Base-by-base conservation (phyloP, 805 yeast genomes). In the Helenozyma rhizophorensis region DNA sequence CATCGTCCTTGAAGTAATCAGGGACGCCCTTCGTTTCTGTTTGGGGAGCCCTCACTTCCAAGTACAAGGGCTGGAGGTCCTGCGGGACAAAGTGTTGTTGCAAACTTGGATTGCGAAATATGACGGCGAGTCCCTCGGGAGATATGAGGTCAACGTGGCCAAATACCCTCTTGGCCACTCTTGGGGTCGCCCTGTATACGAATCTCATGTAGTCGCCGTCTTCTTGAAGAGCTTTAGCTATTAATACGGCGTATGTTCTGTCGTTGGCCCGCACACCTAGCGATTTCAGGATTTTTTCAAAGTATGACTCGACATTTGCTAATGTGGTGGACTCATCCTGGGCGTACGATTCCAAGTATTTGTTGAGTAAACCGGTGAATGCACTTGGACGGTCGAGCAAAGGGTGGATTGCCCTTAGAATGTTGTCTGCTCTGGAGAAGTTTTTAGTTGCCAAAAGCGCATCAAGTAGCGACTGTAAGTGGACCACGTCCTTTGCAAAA, bases 391-490 rank as follows among this genome's bases (percentile, higher is more conserved):
- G 56, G 38, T 45, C 63, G 55, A 40, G 54, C 14, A 77, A 55
- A 14, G 75, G 74, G 30, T 78, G 70, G 28, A 86, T 64, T 3
- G 88, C 79, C 33, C 68, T 65, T 25, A 87, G 57, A 14, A 86
- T 77, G 15, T 79, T 62, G 42, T 76, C 78, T 0, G 95, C 95
- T 49, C 96, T 68, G 14, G 70, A 73, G 45, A 70, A 74, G 50
- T 83, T 82, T 33, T 71, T 70, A 21, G 83, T 72, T 27, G 77
- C 74, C 21, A 87, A 51, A 43, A 89, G 80, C 0, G 93, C 90
- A 47, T 87, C 95, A 25, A 86, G 65, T 22, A 87, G 58, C 3
- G 89, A 74, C 78, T 89, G 87, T 13, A 82, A 65, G 47, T 81
- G 81, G 33, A 69, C 64, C n/a, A 75, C 72, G 42, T 77, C 81